Conservation (phyloP, 495 filamentous ascomycete genomes). For the Podospora tetraspora region DNA sequence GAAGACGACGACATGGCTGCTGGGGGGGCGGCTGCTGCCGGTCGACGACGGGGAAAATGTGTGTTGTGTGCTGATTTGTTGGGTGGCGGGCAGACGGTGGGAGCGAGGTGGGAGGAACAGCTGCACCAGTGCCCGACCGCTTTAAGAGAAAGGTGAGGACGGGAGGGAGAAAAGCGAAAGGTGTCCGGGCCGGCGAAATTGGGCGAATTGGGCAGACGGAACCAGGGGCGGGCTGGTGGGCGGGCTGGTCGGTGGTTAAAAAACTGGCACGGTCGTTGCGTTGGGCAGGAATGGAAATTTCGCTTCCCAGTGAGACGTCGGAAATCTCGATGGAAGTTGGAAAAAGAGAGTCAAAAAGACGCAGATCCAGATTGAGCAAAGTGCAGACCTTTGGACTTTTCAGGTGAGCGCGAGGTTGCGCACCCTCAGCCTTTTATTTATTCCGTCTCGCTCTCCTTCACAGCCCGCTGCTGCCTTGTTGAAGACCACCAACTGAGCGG, state of each 20-base stretch:
- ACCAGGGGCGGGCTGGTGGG: background rate
- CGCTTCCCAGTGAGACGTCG: constrained; percentile 15
- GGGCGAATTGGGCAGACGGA: constrained; percentile 23
- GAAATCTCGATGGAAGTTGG: background rate
- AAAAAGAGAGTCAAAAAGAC: constrained; percentile 1
- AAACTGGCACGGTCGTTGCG: constrained; percentile 7
- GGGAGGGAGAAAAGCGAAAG: constrained; percentile 19
- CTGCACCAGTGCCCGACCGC: constrained; percentile 37
- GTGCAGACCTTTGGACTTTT: constrained; percentile 2
- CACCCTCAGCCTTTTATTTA: constrained; percentile 11
- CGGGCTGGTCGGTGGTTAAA: constrained; percentile 9
- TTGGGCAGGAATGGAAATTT: constrained; percentile 29
- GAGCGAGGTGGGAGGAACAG: constrained; percentile 15
- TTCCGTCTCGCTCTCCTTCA: constrained; percentile 3
- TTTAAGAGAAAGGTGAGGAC: constrained; percentile 19
- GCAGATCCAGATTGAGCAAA: background rate
- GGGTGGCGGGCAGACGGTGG: constrained; percentile 2
- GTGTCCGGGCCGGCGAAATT: constrained; percentile 23
- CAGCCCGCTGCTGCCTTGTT: constrained; percentile 26
- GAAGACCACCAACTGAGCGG: background rate
- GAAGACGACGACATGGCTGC: constrained; percentile 14
- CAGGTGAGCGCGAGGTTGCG: background rate
- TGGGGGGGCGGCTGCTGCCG: constrained; percentile 12
- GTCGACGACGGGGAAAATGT: constrained; percentile 20
- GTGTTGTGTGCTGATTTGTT: constrained; percentile 41